Base-by-base conservation (phyloP, 306 rosid species). In the Cucurbita ficifolia region DNA sequence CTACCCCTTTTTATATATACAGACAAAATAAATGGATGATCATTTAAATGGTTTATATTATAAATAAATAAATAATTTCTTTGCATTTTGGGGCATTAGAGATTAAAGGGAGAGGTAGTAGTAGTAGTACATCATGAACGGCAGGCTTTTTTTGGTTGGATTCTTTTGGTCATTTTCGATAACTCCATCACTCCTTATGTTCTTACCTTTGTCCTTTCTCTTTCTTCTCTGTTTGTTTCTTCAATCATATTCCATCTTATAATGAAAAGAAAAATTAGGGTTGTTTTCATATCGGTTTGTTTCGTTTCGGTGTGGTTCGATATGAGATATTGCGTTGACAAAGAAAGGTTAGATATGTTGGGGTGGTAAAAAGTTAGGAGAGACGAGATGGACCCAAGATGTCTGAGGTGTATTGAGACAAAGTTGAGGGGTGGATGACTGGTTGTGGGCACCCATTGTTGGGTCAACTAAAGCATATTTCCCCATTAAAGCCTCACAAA, bases 331-430 rank as follows among this genome's bases (percentile, higher is more conserved):
- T 29, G 33, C 33, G 33, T 29, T 29, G 33, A 29, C 33, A 2
- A 29, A 29, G 33, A 29, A 29, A 29, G 33, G 3, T 29, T 29
- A 29, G 33, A 29, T 29, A 29, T 29, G 33, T 29, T 29, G 33
- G 33, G 33, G 33, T 29, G 33, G 33, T 29, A 62, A 18, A 61
- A 62, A 17, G 48, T 62, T 38, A 17, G 61, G 56, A 46, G 84
- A 83, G 82, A 81, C 79, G 73, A 36, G 29, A 85, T 96, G 98
- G 81, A 29, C 92, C 96, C 86, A 29, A 50, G 63, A 3, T 94
- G 99, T 91, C 78, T 82, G 81, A 89, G 87, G 83, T 36, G 1
- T 84, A 84, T 91, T 91, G 84, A 75, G 98, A 91, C 99, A 91
- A 12, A 81, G 86, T 88, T 86, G 82, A 84, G 86, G 89, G 89